Evolutionary conservation across 306 rosid genomes (phyloP).

Genomic region (Coriaria nepalensis): DNA sequence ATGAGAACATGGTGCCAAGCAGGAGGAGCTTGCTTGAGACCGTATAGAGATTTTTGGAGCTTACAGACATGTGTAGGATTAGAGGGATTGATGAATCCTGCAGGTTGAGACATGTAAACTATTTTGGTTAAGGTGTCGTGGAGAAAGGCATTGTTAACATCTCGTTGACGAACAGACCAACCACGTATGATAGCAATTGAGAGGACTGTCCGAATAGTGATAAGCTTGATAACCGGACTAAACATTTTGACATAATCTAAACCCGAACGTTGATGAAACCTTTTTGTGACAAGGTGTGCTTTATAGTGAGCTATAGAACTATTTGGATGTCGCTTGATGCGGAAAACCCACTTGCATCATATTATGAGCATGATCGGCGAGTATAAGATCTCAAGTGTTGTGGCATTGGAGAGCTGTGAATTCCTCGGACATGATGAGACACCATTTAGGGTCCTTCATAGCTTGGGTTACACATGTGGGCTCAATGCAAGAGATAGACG

Average conservation of each 20-base stretch:
- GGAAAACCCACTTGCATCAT: conserved; percentile 6
- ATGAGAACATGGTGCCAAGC: not conserved
- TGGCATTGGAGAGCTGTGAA: not conserved
- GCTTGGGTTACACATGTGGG: too few relatives aligned
- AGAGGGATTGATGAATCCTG: not conserved
- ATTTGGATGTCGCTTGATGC: not conserved
- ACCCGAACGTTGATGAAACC: not conserved
- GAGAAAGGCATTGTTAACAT: not conserved
- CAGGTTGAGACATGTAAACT: not conserved
- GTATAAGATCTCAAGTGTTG: not conserved
- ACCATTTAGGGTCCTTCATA: not conserved
- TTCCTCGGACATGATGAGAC: not conserved
- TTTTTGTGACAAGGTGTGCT: not conserved
- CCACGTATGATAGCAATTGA: not conserved
- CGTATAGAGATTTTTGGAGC: not conserved
- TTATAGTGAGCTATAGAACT: not conserved
- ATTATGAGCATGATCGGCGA: not conserved
- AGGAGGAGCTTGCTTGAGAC: not conserved
- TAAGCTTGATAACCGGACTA: not conserved
- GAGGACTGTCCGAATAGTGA: not conserved
- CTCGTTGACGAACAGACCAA: not conserved
- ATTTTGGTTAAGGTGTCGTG: not conserved
- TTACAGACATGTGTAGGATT: not conserved
- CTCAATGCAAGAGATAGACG: not conserved
- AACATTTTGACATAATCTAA: not conserved